These are phyloP conservation scores for Sclerotinia nivalis DNA, from an alignment of 2,329 filamentous ascomycete genomes.

Conservation along the genomic window DNA sequence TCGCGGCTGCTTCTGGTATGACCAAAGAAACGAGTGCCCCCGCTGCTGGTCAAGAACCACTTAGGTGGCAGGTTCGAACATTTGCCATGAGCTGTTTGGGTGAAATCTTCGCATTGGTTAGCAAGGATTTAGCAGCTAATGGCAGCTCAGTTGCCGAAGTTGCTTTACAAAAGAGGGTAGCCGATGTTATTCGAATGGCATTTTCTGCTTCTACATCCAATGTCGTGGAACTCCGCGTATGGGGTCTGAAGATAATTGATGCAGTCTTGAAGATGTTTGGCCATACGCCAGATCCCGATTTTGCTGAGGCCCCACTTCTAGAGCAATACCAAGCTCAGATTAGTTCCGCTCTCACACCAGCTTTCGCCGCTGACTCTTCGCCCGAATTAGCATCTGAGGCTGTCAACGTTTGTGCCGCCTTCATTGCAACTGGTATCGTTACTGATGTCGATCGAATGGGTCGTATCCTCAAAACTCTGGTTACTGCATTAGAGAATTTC, in stretches of 20 bases:
- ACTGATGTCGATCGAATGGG: constrained; percentile 99
- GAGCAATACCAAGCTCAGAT: constrained; percentile 99
- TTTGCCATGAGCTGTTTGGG: constrained; percentile 90
- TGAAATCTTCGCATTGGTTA: constrained; percentile 77
- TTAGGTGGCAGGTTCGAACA: constrained; percentile 93
- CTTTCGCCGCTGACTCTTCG: constrained; percentile 93
- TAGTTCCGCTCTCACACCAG: constrained; percentile 91
- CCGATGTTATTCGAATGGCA: constrained; percentile 92
- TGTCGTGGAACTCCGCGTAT: constrained; percentile 84
- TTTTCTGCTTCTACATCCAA: constrained; percentile 96
- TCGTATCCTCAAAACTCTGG: constrained; percentile 89
- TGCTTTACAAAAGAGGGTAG: constrained; percentile 78
- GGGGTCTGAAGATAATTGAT: constrained; percentile 91
- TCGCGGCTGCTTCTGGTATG: constrained; percentile 70
- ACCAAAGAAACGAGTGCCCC: constrained; percentile 56
- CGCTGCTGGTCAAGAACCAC: constrained; percentile 73
- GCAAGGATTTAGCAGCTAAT: constrained; percentile 75
- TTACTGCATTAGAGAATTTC: constrained; percentile 89
- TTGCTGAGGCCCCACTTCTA: constrained; percentile 91
- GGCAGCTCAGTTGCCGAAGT: constrained; percentile 76
- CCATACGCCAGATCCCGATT: constrained; percentile 92
- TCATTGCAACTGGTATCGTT: constrained; percentile 95
- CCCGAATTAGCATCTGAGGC: constrained; percentile 94
- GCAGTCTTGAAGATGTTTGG: constrained; percentile 95
- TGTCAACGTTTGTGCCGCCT: constrained; percentile 96